A percentile compares a stretch with the other conserved stretches of the same genome.
These are phyloP conservation scores for Raddia distichophylla DNA, from an alignment of 176 grass and related monocot genomes.

Conservation along the genomic window DNA sequence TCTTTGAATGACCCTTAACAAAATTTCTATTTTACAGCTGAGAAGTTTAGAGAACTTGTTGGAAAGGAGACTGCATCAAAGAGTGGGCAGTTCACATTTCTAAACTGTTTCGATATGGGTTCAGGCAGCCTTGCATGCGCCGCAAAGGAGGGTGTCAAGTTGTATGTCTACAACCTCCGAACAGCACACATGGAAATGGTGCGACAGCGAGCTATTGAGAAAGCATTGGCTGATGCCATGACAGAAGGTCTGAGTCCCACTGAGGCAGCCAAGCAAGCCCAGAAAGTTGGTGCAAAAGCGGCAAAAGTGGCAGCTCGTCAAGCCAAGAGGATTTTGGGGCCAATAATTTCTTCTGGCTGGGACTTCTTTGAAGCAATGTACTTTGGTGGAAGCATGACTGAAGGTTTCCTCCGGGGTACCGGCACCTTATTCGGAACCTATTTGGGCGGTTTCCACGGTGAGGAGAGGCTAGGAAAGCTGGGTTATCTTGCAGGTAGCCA, in stretches of 20 bases:
- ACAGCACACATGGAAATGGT: slow-evolving; percentile 69
- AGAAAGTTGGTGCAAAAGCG: slow-evolving; percentile 77
- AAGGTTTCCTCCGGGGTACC: slow-evolving; percentile 81
- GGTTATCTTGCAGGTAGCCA: slow-evolving; percentile 95
- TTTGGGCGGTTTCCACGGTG: slow-evolving; percentile 78
- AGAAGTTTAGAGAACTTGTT: slow-evolving; percentile 92
- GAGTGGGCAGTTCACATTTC: slow-evolving; percentile 93
- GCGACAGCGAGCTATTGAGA: slow-evolving; percentile 62
- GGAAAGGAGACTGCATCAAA: slow-evolving; percentile 90
- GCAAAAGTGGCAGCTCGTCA: slow-evolving; percentile 82
- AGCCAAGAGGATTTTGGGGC: slow-evolving; percentile 88
- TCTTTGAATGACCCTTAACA: slow-evolving; percentile 1
- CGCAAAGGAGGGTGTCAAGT: slow-evolving; percentile 84
- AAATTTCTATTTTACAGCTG: slow-evolving; percentile 61
- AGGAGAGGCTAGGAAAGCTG: slow-evolving; percentile 79
- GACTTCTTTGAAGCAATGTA: slow-evolving; percentile 99
- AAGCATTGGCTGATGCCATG: slow-evolving; percentile 71
- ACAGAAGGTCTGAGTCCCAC: slow-evolving; percentile 52
- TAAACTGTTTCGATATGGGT: slow-evolving; percentile 96
- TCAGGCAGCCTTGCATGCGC: slow-evolving; percentile 81
- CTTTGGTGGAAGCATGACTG: slow-evolving; percentile 83
- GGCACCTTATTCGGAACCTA: slow-evolving; percentile 96
- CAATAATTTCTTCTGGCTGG: slow-evolving; percentile 91
- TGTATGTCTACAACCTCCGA: slow-evolving; percentile 86
- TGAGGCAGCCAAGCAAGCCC: slow-evolving; percentile 84